Evolutionary conservation across 2,329 filamentous ascomycete species (phyloP).

Genomic region (Aspergillus sclerotialis): DNA sequence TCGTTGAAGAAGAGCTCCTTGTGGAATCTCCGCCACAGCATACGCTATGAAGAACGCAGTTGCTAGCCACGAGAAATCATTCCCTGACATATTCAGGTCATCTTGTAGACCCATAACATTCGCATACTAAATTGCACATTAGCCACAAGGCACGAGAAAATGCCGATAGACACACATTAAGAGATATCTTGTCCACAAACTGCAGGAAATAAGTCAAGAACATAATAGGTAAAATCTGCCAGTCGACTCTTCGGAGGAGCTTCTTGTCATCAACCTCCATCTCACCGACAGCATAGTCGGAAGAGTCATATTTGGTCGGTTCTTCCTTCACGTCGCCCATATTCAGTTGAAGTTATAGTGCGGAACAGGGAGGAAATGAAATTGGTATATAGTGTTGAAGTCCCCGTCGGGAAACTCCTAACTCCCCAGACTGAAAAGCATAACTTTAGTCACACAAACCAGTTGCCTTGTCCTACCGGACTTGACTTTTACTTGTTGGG

Average conservation of each 20-base stretch:
- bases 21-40: constrained; percentile 53
- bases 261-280: constrained; percentile 16
- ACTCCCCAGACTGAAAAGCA: too few relatives aligned
- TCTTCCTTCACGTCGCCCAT: background rate
- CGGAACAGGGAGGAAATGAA: too few relatives aligned
- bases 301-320: constrained; percentile 4
- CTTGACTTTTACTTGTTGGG: too few relatives aligned
- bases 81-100: constrained; percentile 50
- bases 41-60: constrained; percentile 59
- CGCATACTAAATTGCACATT: constrained; percentile 45
- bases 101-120: constrained; percentile 57
- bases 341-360: too few relatives aligned
- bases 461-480: too few relatives aligned
- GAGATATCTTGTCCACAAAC: constrained; percentile 57
- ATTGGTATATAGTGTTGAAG: too few relatives aligned
- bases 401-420: too few relatives aligned
- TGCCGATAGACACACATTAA: constrained; percentile 42
- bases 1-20: constrained; percentile 54
- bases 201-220: constrained; percentile 57
- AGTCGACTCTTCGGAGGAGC: constrained; percentile 52
- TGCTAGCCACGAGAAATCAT: constrained; percentile 57
- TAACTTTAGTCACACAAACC: too few relatives aligned
- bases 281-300: background rate
- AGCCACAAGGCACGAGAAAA: background rate
- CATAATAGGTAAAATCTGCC: constrained; percentile 55